A percentile compares a stretch with the other conserved stretches of the same genome.
Conservation (phyloP, 345 rosid genomes). For the Gossypium arboreum region DNA sequence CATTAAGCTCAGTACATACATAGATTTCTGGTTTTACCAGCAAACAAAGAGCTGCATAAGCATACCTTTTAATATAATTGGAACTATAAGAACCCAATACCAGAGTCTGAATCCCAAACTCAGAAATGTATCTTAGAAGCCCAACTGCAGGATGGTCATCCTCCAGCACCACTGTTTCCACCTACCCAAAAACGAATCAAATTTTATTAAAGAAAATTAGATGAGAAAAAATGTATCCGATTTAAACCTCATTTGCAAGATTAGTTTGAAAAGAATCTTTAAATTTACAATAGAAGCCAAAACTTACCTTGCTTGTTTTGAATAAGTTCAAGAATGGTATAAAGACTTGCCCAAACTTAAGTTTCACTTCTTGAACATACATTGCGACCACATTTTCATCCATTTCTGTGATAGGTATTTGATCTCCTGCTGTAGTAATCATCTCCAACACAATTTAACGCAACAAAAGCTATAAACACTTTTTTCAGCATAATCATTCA, state of each 20-base stretch:
- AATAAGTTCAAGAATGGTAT: constrained; percentile 50
- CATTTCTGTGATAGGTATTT: constrained; percentile 55
- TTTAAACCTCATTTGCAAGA: neutral
- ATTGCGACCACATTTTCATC: constrained; percentile 63
- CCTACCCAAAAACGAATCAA: constrained; percentile 34
- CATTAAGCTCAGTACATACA: neutral
- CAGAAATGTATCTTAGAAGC: constrained; percentile 46
- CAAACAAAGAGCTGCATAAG: neutral
- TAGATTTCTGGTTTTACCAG: neutral
- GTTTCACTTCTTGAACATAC: constrained; percentile 55
- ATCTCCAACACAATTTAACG: neutral
- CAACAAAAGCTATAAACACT: neutral
- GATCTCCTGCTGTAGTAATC: constrained; percentile 45
- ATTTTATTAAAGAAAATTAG: neutral
- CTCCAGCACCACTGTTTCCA: constrained; percentile 69
- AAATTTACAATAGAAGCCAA: neutral
- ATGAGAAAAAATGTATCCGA: neutral
- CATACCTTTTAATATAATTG: constrained; percentile 52
- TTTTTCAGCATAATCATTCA: neutral
- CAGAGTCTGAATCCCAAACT: constrained; percentile 46
- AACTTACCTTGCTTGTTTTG: constrained; percentile 36
- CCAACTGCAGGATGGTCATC: constrained; percentile 62
- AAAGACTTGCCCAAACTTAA: constrained; percentile 43
- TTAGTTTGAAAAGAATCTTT: neutral
- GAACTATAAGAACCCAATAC: constrained; percentile 70